Percentiles rank a stretch among this genome's conserved stretches.
These are phyloP conservation scores for Penicillium sp. DNA, from an alignment of 2,329 filamentous ascomycete genomes.

Conservation along the genomic window DNA sequence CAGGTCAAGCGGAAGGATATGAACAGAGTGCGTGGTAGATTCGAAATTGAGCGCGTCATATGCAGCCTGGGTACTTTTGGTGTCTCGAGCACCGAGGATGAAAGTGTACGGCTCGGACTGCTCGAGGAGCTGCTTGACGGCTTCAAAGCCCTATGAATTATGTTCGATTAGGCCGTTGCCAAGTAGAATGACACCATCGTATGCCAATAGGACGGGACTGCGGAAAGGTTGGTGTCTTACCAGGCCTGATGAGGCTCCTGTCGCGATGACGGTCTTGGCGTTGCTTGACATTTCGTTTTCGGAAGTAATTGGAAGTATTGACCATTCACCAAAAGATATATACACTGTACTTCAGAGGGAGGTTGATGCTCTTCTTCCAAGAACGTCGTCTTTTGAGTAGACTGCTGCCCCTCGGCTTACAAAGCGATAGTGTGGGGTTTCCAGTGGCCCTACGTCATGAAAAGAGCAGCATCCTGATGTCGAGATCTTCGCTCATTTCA, in stretches of 20 bases:
- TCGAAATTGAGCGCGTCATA: conserved; percentile 24
- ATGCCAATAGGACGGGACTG: background rate
- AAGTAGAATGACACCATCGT: background rate
- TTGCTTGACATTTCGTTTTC: conserved; percentile 12
- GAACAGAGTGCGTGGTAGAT: conserved; percentile 20
- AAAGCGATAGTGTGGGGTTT: background rate
- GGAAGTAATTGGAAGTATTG: background rate
- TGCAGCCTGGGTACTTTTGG: conserved; percentile 16
- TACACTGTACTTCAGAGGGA: background rate
- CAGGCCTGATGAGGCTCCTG: conserved; percentile 24
- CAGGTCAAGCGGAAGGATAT: conserved; percentile 24
- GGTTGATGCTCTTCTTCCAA: background rate
- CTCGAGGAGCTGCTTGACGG: conserved; percentile 26
- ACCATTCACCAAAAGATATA: background rate
- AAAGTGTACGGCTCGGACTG: conserved; percentile 25
- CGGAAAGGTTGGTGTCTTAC: conserved; percentile 5
- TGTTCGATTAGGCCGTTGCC: background rate
- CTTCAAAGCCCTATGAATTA: conserved; percentile 26
- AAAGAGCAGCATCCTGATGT: background rate
- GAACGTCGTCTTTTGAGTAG: background rate
- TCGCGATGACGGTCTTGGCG: conserved; percentile 22
- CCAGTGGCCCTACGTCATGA: background rate
- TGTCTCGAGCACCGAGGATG: conserved; percentile 26
- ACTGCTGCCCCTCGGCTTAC: conserved; percentile 1
- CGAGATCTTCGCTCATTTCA: too few relatives aligned